These are phyloP conservation scores for Penicillium crustosum DNA, from an alignment of 2,329 filamentous ascomycete species.

Conservation along the genomic window DNA sequence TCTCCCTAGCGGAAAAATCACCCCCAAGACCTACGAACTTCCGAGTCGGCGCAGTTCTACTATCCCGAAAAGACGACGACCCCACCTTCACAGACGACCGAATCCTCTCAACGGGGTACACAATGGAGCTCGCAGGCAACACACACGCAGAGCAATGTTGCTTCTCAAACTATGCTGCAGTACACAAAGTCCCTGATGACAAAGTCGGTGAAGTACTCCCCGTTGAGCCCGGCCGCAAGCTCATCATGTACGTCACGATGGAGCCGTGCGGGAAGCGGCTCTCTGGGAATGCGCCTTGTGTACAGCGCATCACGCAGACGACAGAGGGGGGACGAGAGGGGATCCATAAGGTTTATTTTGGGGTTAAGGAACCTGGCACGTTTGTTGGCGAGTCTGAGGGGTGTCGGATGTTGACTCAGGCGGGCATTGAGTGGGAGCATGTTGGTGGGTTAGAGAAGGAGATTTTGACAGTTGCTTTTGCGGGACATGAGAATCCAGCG, in stretches of 20 bases:
- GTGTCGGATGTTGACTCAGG: constrained; percentile 65
- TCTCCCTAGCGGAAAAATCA: constrained; percentile 74
- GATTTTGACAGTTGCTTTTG: constrained; percentile 78
- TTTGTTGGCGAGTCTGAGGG: constrained; percentile 85
- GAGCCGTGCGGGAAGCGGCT: constrained; percentile 54
- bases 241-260: constrained; percentile 85
- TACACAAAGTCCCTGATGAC: constrained; percentile 38
- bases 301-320: constrained; percentile 69
- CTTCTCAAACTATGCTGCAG: constrained; percentile 63
- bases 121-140: constrained; percentile 85
- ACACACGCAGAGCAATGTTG: constrained; percentile 96
- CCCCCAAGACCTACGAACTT: constrained; percentile 89
- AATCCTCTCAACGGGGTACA: constrained; percentile 80
- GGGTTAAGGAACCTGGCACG: constrained; percentile 82
- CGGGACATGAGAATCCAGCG: constrained; percentile 63
- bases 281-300: constrained; percentile 56
- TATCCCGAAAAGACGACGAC: constrained; percentile 44
- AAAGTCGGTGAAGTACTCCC: constrained; percentile 44
- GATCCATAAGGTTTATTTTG: constrained; percentile 79
- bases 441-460: constrained; percentile 74
- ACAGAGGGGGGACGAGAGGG: constrained; percentile 51
- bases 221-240: constrained; percentile 42
- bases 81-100: constrained; percentile 38
- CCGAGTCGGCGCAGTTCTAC: constrained; percentile 87
- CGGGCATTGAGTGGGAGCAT: constrained; percentile 71